Base-by-base conservation (phyloP, 2,329 filamentous ascomycete genomes). In the Verticillium longisporum region DNA sequence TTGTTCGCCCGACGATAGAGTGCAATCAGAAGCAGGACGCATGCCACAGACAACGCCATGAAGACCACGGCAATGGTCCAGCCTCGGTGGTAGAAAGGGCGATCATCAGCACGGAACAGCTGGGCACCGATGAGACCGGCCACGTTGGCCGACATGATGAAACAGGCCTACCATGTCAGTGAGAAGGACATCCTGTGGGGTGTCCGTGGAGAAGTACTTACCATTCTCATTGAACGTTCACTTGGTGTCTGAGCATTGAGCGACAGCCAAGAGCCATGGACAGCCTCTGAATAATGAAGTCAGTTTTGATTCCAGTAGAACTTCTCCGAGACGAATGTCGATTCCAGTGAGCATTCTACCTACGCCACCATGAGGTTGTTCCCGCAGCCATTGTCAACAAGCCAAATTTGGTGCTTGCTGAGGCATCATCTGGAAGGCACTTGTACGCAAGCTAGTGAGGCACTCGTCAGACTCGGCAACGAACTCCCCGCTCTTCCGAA, bases 61-160 rank as follows among this genome's bases (percentile, higher is more conserved):
- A 72, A 61, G 2, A 60, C 66, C 6, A 69, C 55, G 32, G 70
- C 70, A 2, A 66, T 65, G 3, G 68, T 68, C 65, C 69, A 73
- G 3, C 70, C 71, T 2, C 64, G 65, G 4, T 64, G 66, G 38
- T 73, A 73, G 10, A 67, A 61, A 3, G 71, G 71, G 1, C 61
- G 67, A 60, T 73, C 71, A 6, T 67, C 57, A 15, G 65, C 59
- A 41, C 70, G 68, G 61, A 73, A 73, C 6, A 73, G 57, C 56
- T 72, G 69, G 14, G 67, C 67, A n/a, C 70, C 71, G 21, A 71
- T 65, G 13, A 72, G 68, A 2, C 69, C 69, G 6, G 69, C 67
- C n/a, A 66, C 66, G 57, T 73, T 73, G 26, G 69, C 69, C 1
- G 69, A 66, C 70, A 73, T 71, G 57, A 73, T 71, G 36, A 72